Conservation (phyloP, 164 flowering plant genomes). For the Liriodendron chinense region DNA sequence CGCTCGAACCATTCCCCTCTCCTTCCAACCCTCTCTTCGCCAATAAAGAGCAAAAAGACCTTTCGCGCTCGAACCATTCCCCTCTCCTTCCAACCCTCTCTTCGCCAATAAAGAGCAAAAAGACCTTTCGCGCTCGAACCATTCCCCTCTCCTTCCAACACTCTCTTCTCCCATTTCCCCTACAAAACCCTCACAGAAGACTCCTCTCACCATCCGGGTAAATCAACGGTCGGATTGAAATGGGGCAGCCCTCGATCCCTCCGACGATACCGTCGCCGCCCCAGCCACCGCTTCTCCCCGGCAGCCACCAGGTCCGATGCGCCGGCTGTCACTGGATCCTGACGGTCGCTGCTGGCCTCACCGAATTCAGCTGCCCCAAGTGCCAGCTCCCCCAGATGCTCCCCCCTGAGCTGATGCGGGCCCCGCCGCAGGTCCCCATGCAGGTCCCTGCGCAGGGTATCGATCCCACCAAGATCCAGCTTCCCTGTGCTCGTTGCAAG, state of each 20-base stretch:
- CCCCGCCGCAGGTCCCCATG: slow-evolving; percentile 12
- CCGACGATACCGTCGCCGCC: slow-evolving; percentile 20
- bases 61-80: too few relatives aligned
- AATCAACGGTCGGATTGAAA: background rate
- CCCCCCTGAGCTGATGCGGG: slow-evolving; percentile 73
- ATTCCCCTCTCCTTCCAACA: background rate
- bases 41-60: too few relatives aligned
- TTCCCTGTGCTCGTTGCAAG: slow-evolving; percentile 86
- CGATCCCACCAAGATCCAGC: slow-evolving; percentile 95
- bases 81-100: too few relatives aligned
- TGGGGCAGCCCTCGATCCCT: slow-evolving; percentile 26
- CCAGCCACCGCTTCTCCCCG: slow-evolving; percentile 18
- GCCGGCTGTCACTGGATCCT: slow-evolving; percentile 84
- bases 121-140: background rate
- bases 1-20: too few relatives aligned
- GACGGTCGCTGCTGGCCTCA: slow-evolving; percentile 54
- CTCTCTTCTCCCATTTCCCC: background rate
- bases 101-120: too few relatives aligned
- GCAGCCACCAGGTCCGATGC: slow-evolving; percentile 68
- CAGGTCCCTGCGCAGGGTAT: slow-evolving; percentile 76
- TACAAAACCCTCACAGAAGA: background rate
- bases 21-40: too few relatives aligned
- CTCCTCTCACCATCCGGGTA: background rate
- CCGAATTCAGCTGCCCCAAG: slow-evolving; percentile 73
- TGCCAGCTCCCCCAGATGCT: slow-evolving; percentile 82